Evolutionary conservation across 768 basidiomycete species (phyloP), one percentile per base, ranked within the genome.

Genomic region (Tulasnella sp.): DNA sequence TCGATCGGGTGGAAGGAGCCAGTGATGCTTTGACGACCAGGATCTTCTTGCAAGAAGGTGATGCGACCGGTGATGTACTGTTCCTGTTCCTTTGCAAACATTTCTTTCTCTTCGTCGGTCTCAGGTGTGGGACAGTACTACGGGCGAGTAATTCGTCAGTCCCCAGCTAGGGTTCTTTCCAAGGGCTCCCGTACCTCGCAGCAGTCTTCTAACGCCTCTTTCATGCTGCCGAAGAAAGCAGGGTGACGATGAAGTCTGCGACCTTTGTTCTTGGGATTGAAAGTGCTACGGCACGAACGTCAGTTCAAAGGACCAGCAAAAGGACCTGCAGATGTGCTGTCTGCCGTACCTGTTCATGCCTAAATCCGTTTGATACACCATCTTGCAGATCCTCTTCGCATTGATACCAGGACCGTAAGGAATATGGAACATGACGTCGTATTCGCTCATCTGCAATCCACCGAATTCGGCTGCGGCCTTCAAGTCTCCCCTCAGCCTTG

Each of bases 1-100:
- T 92, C 91, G 82, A 91, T 91, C 0, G 91, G 91, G 77, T 90
- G 89, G 86, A 92, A 92, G 82, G 89, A 89, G 0, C 91, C 91
- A 0, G 90, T 88, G 56, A 91, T 88, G 48, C 48, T 88, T 82
- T 92, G 91, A 14, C 90, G 89, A 0, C 90, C 90, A 3, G 91
- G 90, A 80, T 92, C 88, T 77, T 91, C 89, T 81, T 89, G 84
- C 31, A 92, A 88, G 83, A 91, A 92, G 88, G 87, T 82, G 79
- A 91, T 87, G 24, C 89, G 87, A 6, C 89, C 91, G 6, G 89
- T 86, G 75, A 91, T 87, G 82, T 89, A 90, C 0, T 82, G 82
- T 75, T 89, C 87, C 77, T 91, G 89, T 82, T 91, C 90, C 71
- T 88, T 85, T 71, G 85, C 85, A 80, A 90, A 89, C 1, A 91